Base-by-base conservation (phyloP, 225 moss, liverwort and hornwort genomes). In the Marchantia paleacea region DNA sequence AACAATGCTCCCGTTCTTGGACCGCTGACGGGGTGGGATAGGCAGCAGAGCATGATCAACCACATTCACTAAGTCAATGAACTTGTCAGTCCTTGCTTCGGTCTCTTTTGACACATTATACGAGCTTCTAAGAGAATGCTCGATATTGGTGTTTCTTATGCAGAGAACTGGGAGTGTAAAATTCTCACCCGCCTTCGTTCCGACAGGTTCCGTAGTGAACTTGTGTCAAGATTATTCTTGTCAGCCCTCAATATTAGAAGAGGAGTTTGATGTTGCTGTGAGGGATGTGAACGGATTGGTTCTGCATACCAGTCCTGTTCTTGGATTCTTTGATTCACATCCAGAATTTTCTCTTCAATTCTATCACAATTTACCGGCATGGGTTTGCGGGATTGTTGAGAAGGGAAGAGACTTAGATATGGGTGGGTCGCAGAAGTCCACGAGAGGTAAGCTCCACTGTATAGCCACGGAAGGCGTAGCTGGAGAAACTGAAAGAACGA, bases 401-500 rank as follows among this genome's bases (percentile, higher is more conserved):
- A 58, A 76, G 58, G 60, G 76, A 76, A 76, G 39, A 60, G 76
- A 39, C 60, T 76, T 76, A 76, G 58, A 61, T 60, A 76, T 61
- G 76, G 76, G 58, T 61, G 76, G 76, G 39, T 61, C 76, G 39
- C 30, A 76, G 60, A 75, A 76, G 76, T 61, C 58, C 76, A 60
- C 76, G 47, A 39, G 39, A 76, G 76, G 76, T 76, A 76, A 76
- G 76, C 60, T 57, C 39, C 76, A 57, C 60, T 76, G 57, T 18
- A 39, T 58, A 76, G 20, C 76, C 55, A 7, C 39, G 31, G 57
- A 57, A 39, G 76, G 58, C 30, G 58, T 61, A 57, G 76, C 58
- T 76, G 76, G 60, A 76, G 76, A 76, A 76, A 39, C 30, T 48
- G 76, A 76, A 76, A 76, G 76, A 76, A 58, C 39, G 30, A 47